Evolutionary conservation across 345 rosid species (phyloP), one percentile per base, ranked within the genome.

Genomic region (Salix viminalis): DNA sequence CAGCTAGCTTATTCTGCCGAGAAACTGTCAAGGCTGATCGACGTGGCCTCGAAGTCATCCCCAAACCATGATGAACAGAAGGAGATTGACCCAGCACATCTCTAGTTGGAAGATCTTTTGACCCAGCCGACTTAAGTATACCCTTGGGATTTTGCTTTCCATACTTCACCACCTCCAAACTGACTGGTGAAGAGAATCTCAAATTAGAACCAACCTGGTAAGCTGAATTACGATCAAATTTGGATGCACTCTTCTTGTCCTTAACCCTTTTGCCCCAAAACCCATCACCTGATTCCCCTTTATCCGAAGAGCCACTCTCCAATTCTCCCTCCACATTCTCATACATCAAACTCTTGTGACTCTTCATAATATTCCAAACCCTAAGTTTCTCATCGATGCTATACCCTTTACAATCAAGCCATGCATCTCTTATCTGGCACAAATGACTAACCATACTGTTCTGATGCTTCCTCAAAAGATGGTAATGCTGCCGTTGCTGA

Each of bases 341-440:
- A 48, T 85, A 70, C 92, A 91, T 85, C 87, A 92, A 88, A 83
- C 88, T 92, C 90, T 89, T 92, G 67, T 91, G 94, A 82, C 90
- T 90, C 86, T 88, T 94, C 82, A 88, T 79, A 21, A 94, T 90
- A 84, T 96, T 91, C 85, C 92, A 82, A 68, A 94, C 92, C 67
- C 94, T 88, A 70, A 96, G 97, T 87, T 91, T 91, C 88, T 96
- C 99, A 65, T 91, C 90, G 7, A 93, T 90, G 67, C 95, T 84
- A 76, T 92, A 94, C 34, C 93, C 98, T 83, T 87, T 88, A 80
- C 94, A 92, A 75, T 83, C 89, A 56, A 76, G 75, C 99, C 97
- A 96, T 64, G 92, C 90, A 88, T 94, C 97, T 89, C 99, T 91
- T 8, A 84, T 87, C 86, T 91, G 95, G 76, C 96, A 90, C 74